phyloP scores from a whole-genome alignment of 192 early-diverging fungal species.

The Haplosporangium gracile region DNA sequence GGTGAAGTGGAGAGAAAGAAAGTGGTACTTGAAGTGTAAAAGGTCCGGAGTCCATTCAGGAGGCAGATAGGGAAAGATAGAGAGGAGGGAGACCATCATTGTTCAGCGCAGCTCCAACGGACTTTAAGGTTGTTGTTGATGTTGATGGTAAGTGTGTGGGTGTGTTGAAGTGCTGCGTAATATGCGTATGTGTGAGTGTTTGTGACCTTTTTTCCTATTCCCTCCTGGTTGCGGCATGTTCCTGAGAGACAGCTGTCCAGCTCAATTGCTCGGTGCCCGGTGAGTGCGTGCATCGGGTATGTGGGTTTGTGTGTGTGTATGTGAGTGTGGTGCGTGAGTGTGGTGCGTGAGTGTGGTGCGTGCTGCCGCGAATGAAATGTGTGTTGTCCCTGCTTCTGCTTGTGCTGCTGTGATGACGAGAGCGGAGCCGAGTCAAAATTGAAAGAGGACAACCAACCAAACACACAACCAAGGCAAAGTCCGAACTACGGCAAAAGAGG shows the following conservation, averaged over 20 bases:
- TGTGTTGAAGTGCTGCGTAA: no score
- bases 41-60: no score
- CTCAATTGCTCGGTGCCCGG: not conserved
- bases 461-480: not conserved
- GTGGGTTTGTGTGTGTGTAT: not conserved
- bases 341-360: not conserved
- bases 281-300: not conserved
- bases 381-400: not conserved
- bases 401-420: not conserved
- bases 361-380: not conserved
- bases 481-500: constrained; percentile 1
- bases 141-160: no score
- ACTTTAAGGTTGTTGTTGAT: no score
- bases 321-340: not conserved
- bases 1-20: no score
- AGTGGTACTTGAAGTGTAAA: no score
- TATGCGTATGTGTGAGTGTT: no score
- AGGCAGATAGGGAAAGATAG: no score
- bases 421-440: constrained; percentile 3
- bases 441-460: not conserved
- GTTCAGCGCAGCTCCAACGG: no score
- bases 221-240: not conserved
- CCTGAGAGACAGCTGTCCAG: not conserved
- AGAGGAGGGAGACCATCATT: no score
- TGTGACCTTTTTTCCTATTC: no score